A percentile compares a stretch with the other conserved stretches of the same genome.
Evolutionary conservation across 2,329 filamentous ascomycete genomes (phyloP).

Genomic region (Blumeriella jaapii): DNA sequence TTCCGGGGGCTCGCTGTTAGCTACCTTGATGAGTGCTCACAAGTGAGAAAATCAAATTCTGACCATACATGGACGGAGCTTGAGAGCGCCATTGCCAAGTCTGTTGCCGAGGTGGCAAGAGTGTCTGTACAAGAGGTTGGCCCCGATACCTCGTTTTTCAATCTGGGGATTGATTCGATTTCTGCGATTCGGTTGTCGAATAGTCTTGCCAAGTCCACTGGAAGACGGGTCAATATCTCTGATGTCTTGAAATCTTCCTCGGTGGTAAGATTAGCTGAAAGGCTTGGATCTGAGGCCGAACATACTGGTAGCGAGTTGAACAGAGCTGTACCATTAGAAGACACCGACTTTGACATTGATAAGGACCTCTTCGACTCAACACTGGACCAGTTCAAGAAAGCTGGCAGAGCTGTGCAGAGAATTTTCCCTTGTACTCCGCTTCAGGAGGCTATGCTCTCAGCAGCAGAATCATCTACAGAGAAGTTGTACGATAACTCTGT

Average conservation of each 20-base stretch:
- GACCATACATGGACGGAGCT: conserved; percentile 35
- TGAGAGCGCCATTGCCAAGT: conserved; percentile 44
- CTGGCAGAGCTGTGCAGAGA: conserved; percentile 32
- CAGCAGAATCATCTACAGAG: conserved; percentile 32
- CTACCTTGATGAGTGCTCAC: conserved; percentile 31
- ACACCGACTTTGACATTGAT: conserved; percentile 19
- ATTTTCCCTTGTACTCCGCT: conserved; percentile 76
- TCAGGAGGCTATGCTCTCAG: conserved; percentile 77
- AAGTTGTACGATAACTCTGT: conserved; percentile 63
- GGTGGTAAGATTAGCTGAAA: conserved; percentile 46
- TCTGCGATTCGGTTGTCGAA: conserved; percentile 63
- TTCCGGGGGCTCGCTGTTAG: conserved; percentile 37
- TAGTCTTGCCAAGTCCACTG: conserved; percentile 36
- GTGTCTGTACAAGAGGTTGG: conserved; percentile 37
- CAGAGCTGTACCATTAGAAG: not conserved
- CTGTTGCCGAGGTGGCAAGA: conserved; percentile 40
- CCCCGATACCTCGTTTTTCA: conserved; percentile 61
- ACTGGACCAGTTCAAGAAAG: conserved; percentile 11
- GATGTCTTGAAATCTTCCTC: conserved; percentile 57
- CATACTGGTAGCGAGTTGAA: not conserved
- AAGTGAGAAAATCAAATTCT: conserved; percentile 6
- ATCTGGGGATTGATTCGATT: conserved; percentile 74
- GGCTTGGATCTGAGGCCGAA: conserved; percentile 12
- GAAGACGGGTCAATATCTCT: conserved; percentile 49
- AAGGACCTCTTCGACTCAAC: conserved; percentile 14